These are phyloP conservation scores for Populus tomentosa DNA, from an alignment of 441 rosid genomes.

Conservation along the genomic window DNA sequence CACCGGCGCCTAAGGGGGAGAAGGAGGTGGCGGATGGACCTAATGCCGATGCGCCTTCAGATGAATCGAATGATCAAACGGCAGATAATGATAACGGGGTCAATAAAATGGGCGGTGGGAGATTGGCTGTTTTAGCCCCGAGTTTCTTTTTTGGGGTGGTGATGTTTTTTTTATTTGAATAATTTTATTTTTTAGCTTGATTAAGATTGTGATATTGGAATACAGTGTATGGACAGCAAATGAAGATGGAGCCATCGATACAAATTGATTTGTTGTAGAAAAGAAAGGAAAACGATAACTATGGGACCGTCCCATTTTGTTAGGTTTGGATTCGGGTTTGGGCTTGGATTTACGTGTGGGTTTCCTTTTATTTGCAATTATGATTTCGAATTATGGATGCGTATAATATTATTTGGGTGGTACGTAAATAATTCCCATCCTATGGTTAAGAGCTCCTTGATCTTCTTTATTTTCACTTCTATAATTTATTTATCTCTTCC, in stretches of 20 bases:
- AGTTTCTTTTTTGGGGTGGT: slow-evolving; percentile 28
- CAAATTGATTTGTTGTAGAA: neutral
- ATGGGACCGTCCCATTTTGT: slow-evolving; percentile 3
- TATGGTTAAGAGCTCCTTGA: too few species aligned
- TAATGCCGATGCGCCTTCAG: slow-evolving; percentile 57
- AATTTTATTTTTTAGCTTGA: neutral
- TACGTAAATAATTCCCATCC: neutral
- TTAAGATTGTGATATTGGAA: neutral
- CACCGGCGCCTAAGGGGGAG: slow-evolving; percentile 47
- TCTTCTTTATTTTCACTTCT: too few species aligned
- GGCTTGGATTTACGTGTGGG: neutral
- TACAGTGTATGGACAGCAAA: neutral
- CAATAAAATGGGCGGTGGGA: slow-evolving; percentile 27
- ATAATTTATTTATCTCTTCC: too few species aligned
- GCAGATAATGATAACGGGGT: slow-evolving; percentile 38
- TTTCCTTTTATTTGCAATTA: neutral
- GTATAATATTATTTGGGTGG: neutral
- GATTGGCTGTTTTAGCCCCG: slow-evolving; percentile 21
- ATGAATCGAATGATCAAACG: slow-evolving; percentile 50
- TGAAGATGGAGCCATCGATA: neutral
- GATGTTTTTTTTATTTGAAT: slow-evolving; percentile 14
- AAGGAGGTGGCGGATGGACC: slow-evolving; percentile 45
- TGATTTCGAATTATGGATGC: too few species aligned
- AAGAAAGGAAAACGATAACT: neutral
- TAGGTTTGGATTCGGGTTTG: neutral